phyloP scores from a whole-genome alignment of 176 grass and related monocot species.

The Musa schizocarpa region DNA sequence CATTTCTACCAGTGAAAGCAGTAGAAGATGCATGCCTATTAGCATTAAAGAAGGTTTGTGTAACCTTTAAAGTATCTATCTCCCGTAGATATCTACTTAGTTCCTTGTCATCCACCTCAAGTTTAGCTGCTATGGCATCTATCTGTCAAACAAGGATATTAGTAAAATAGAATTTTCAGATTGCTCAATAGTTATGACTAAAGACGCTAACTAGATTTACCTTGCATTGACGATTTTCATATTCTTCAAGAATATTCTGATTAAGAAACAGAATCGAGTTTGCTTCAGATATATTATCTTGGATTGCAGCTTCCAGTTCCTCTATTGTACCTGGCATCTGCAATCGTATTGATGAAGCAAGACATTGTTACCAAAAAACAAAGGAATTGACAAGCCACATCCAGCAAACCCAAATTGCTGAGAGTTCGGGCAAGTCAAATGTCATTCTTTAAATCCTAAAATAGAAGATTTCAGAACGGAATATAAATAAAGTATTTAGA shows the following conservation, averaged over 20 bases:
- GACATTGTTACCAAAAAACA: neutral
- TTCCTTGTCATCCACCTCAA: constrained; percentile 48
- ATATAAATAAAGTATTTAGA: neutral
- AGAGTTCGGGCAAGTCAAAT: neutral
- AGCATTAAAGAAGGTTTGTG: constrained; percentile 5
- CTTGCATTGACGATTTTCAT: constrained; percentile 66
- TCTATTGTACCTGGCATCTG: constrained; percentile 79
- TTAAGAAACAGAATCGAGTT: constrained; percentile 95
- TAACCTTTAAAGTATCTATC: constrained; percentile 74
- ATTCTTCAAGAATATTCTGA: constrained; percentile 86
- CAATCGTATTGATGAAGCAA: constrained; percentile 10
- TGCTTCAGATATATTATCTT: constrained; percentile 80
- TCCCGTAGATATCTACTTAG: constrained; percentile 41
- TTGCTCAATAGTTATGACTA: neutral
- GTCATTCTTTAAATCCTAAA: neutral
- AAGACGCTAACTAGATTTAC: constrained; percentile 16
- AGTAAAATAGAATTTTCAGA: neutral
- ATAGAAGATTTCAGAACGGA: neutral
- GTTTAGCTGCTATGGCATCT: constrained; percentile 62
- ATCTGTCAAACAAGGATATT: constrained; percentile 32
- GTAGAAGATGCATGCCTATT: neutral
- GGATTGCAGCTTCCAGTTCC: constrained; percentile 68
- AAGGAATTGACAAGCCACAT: neutral
- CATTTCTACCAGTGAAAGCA: neutral
- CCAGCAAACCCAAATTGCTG: neutral